A percentile compares a stretch with the other conserved stretches of the same genome.
Conservation (phyloP, 2,329 filamentous ascomycete species). For the Diaporthe australafricana region DNA sequence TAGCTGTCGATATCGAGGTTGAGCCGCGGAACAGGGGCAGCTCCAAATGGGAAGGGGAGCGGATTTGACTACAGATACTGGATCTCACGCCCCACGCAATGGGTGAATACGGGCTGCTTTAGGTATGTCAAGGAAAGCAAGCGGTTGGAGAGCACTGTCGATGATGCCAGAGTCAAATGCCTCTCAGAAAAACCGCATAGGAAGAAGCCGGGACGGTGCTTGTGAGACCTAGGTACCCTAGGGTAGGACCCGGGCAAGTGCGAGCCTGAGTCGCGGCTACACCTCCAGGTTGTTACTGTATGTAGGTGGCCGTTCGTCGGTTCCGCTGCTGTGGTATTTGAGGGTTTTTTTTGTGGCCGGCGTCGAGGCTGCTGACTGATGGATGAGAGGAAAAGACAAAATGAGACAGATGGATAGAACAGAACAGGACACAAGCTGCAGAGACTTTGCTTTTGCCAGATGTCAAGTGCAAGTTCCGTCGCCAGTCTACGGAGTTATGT, state of each 20-base stretch:
- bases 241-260: background rate
- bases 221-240: background rate
- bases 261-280: constrained; percentile 16
- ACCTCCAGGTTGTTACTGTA: background rate
- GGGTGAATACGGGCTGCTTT: constrained; percentile 7
- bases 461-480: constrained; percentile 12
- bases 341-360: background rate
- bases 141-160: background rate
- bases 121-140: background rate
- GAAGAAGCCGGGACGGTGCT: constrained; percentile 13
- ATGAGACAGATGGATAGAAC: background rate
- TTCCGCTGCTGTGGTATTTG: background rate
- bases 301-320: background rate
- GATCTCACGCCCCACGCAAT: background rate
- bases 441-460: background rate
- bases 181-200: constrained; percentile 3
- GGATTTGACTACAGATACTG: background rate
- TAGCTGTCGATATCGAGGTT: background rate
- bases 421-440: background rate
- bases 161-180: constrained; percentile 1
- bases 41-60: background rate
- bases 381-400: background rate
- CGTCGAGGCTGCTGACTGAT: background rate
- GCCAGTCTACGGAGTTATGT: constrained; percentile 2
- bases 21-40: background rate